Base-by-base conservation (phyloP, 495 filamentous ascomycete genomes). In the Barbatosphaeria neglecta region DNA sequence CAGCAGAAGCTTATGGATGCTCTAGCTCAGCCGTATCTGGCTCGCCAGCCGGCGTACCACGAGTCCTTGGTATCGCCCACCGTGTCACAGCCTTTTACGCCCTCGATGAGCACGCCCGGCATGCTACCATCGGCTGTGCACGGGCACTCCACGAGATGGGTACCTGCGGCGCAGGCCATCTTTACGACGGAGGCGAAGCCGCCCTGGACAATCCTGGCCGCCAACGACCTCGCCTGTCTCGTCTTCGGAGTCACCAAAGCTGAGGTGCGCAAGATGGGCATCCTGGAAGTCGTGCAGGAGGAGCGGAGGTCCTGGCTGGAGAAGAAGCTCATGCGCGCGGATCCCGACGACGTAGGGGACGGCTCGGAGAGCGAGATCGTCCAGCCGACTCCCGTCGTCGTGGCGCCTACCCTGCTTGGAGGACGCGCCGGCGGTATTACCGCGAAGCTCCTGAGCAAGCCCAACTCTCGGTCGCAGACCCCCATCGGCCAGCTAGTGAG, bases 221-320 rank as follows among this genome's bases (percentile, higher is more conserved):
- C 92, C n/a, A 98, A 98, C 57, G 92, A 98, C 61, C 72, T 98
- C 27, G 90, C 93, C 15, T 98, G 92, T 64, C 73, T 98, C 22
- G 78, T 98, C 40, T 97, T 98, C 64, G 92, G 92, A 31, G 87
- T 98, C 22, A 93, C 90, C 5, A 86, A 88, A 58, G 84, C 86
- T 8, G 92, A 98, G 64, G 83, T 98, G 27, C 80, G 87, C 23
- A 95, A 88, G 57, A 80, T 97, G 70, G 89, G 93, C 47, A 97
- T 98, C 46, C 61, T 98, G 45, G 92, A 97, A 59, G 87, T 98
- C 35, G 86, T 98, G 28, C 82, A 86, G 55, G 81, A 87, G 59
- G 90, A 95, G 55, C 75, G 87, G 43, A 68, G 90, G 55, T 75
- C 79, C 31, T 98, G 92, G 92, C 74, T 98, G n/a, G 86, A 86